phyloP scores from a whole-genome alignment of 176 grass and related monocot species.

The Triticum timopheevii region DNA sequence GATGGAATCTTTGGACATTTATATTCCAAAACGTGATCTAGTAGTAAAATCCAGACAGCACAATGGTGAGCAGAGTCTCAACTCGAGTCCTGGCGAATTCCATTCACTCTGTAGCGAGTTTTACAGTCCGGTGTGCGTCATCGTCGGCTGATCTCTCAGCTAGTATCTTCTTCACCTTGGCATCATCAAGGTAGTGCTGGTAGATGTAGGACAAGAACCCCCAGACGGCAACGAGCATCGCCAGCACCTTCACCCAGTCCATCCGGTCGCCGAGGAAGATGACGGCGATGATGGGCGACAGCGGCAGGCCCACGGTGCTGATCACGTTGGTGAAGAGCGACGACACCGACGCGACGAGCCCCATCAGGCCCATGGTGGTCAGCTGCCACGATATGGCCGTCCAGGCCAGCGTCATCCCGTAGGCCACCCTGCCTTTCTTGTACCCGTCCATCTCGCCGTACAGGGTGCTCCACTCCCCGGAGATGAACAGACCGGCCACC shows the following conservation, averaged over 20 bases:
- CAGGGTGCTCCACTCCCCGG: constrained; percentile 53
- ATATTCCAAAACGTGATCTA: background rate
- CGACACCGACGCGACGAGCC: constrained; percentile 62
- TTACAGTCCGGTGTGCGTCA: background rate
- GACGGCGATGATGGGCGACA: constrained; percentile 62
- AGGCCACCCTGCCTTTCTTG: constrained; percentile 50
- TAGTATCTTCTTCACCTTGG: constrained; percentile 29
- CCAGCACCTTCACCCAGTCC: constrained; percentile 59
- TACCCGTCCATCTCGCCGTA: constrained; percentile 53
- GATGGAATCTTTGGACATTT: background rate
- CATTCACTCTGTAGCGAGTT: constrained; percentile 2
- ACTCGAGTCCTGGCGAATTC: background rate
- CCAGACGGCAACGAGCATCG: constrained; percentile 75
- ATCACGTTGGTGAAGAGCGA: constrained; percentile 94
- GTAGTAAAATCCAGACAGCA: background rate
- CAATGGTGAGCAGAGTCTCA: background rate
- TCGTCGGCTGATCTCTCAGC: background rate
- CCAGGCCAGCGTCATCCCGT: constrained; percentile 64
- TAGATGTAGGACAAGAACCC: constrained; percentile 79
- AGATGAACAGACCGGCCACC: constrained; percentile 52
- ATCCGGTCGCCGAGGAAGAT: constrained; percentile 74
- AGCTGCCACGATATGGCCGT: constrained; percentile 68
- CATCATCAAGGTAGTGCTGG: constrained; percentile 67
- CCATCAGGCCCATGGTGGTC: constrained; percentile 55
- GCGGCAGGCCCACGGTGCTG: constrained; percentile 52